These are phyloP conservation scores for Russula foetens DNA, from an alignment of 768 basidiomycete species.

Conservation along the genomic window DNA sequence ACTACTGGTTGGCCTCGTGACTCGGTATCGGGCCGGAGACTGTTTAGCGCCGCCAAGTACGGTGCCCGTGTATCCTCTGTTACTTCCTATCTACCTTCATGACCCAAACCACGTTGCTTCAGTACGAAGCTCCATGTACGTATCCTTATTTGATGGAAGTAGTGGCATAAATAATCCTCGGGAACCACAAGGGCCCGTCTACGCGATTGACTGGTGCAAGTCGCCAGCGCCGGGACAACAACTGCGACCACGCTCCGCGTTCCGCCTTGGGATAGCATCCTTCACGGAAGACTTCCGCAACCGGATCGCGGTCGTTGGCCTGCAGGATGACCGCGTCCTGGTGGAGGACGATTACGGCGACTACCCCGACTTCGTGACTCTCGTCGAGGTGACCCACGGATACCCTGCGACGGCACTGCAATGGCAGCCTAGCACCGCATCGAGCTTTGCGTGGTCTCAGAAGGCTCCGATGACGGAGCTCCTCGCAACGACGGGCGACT, in stretches of 20 bases:
- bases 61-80: neutral
- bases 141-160: constrained; percentile 5
- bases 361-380: constrained; percentile 79
- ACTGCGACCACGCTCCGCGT: constrained; percentile 64
- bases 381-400: constrained; percentile 77
- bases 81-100: constrained; percentile 28
- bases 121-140: constrained; percentile 85
- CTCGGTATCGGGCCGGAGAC: no score
- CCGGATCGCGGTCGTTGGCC: constrained; percentile 68
- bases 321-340: constrained; percentile 81
- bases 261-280: constrained; percentile 80
- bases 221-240: constrained; percentile 69
- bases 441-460: constrained; percentile 57
- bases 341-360: constrained; percentile 78
- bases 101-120: constrained; percentile 65
- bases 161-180: constrained; percentile 1
- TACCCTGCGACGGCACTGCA: constrained; percentile 92
- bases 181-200: constrained; percentile 69
- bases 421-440: constrained; percentile 79
- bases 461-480: constrained; percentile 66
- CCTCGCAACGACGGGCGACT: constrained; percentile 91
- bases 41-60: no score
- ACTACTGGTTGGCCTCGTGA: no score
- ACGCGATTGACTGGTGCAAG: constrained; percentile 86
- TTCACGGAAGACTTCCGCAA: constrained; percentile 81